These are phyloP conservation scores for Claviceps lovelessii DNA, from an alignment of 2,329 filamentous ascomycete species.

Conservation along the genomic window DNA sequence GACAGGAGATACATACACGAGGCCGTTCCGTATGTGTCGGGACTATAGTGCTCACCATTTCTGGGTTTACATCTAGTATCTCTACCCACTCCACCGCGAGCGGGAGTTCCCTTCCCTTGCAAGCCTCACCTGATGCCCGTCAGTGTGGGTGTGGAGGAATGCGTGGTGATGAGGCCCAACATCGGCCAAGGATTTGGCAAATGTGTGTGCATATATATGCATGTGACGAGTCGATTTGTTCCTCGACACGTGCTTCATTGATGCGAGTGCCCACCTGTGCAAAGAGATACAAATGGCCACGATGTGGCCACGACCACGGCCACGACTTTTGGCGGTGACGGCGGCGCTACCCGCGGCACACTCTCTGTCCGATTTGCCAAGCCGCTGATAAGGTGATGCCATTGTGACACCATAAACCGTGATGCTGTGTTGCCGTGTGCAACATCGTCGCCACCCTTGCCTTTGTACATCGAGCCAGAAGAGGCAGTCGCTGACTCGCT, in stretches of 20 bases:
- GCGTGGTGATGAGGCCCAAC: background rate
- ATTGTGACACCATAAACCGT: background rate
- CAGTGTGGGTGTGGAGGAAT: background rate
- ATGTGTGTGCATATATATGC: background rate
- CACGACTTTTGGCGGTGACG: background rate
- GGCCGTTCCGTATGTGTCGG: background rate
- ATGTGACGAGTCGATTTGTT: background rate
- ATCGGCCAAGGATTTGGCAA: background rate
- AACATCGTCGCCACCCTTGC: background rate
- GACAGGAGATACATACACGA: background rate
- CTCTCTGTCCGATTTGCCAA: background rate
- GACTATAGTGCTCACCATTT: background rate
- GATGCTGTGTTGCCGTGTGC: background rate
- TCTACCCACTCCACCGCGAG: background rate
- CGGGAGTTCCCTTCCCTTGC: slow-evolving; percentile 4
- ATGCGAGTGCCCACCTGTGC: too few species aligned
- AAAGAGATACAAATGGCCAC: too few species aligned
- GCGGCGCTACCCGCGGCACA: background rate
- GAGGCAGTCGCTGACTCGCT: background rate
- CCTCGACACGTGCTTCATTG: background rate
- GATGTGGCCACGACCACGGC: too few species aligned
- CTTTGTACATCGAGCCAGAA: background rate
- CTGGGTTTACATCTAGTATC: background rate
- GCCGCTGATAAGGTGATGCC: background rate
- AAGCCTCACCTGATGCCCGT: background rate